Conservation (phyloP, 805 yeast species). For the Ogataea paraovalis region DNA sequence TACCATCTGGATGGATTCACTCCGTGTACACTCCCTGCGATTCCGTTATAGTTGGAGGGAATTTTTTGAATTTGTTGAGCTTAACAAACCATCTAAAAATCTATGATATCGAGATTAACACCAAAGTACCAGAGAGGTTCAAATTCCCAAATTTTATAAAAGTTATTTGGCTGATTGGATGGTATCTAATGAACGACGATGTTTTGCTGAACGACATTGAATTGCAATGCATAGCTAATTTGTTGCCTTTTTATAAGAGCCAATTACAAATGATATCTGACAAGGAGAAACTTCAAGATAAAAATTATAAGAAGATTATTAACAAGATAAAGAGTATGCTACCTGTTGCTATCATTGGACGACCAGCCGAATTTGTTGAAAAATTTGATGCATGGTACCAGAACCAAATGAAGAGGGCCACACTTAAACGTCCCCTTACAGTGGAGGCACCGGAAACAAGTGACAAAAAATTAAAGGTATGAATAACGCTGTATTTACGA, state of each 20-base stretch:
- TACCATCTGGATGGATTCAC: slow-evolving; percentile 94
- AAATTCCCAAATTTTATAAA: slow-evolving; percentile 73
- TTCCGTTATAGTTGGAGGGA: slow-evolving; percentile 83
- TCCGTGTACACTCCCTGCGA: slow-evolving; percentile 82
- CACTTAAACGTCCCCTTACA: not conserved
- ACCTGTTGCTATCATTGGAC: slow-evolving; percentile 23
- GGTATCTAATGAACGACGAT: slow-evolving; percentile 29
- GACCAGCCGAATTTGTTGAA: slow-evolving; percentile 19
- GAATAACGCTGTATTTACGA: not conserved
- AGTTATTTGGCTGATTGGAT: slow-evolving; percentile 66
- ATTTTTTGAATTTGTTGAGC: slow-evolving; percentile 66
- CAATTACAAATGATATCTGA: slow-evolving; percentile 17
- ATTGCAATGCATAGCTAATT: slow-evolving; percentile 15
- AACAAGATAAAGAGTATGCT: slow-evolving; percentile 18
- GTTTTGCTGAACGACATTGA: slow-evolving; percentile 12
- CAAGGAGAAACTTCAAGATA: slow-evolving; percentile 9
- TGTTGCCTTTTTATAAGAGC: slow-evolving; percentile 22
- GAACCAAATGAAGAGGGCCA: not conserved
- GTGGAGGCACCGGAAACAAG: not conserved
- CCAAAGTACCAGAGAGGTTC: slow-evolving; percentile 72
- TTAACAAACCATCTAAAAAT: slow-evolving; percentile 60
- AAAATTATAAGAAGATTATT: slow-evolving; percentile 12
- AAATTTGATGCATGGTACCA: slow-evolving; percentile 22
- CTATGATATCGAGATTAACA: slow-evolving; percentile 56
- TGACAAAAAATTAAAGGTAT: not conserved